Base-by-base conservation (phyloP, 148 eudicot species). In the Camellia lanceoleosa region DNA sequence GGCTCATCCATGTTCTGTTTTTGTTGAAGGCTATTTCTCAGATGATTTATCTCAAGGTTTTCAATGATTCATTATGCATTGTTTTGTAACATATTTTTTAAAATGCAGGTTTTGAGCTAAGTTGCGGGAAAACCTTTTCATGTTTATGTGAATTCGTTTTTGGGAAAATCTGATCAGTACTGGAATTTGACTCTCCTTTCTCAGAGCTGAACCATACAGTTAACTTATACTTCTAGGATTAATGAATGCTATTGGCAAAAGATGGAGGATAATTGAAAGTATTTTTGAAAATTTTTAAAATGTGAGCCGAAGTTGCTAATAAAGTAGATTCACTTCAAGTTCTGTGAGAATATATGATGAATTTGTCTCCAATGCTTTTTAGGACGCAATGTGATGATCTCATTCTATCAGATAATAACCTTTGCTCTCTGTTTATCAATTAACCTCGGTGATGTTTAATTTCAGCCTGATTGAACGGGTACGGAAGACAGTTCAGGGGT, bases 401-500 rank as follows among this genome's bases (percentile, higher is more conserved):
- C 51, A 19, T 46, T 68, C 59, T 41, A 42, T 80, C 63, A 68
- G 14, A 67, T 14, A 20, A 5, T 20, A 43, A 38, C 44, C 68
- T 60, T 38, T 4, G 3, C 44, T 23, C 18, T 59, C 11, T 71
- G 55, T 61, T 3, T 46, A 43, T 81, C 58, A 75, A 8, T 75
- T 68, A 14, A 46, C 49, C 72, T 8, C 30, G 46, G 16, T 8
- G n/a, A 18, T 54, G 13, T 82, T 47, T 60, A 30, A 49, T 62
- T 30, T 77, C 86, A 96, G 99, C 70, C 89, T 96, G 59, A 83
- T 96, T 79, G 97, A 96, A 80, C 85, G 86, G 41, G 99, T 91
- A 44, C 85, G 90, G 79, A 92, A 80, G 85, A 96, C 99, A 30
- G 97, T 94, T 84, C 93, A 89, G 78, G 99, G 99, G 60, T 96